A percentile compares a stretch with the other conserved stretches of the same genome.
Conservation (phyloP, 2,329 filamentous ascomycete species). For the Aspergillus udagawae region DNA sequence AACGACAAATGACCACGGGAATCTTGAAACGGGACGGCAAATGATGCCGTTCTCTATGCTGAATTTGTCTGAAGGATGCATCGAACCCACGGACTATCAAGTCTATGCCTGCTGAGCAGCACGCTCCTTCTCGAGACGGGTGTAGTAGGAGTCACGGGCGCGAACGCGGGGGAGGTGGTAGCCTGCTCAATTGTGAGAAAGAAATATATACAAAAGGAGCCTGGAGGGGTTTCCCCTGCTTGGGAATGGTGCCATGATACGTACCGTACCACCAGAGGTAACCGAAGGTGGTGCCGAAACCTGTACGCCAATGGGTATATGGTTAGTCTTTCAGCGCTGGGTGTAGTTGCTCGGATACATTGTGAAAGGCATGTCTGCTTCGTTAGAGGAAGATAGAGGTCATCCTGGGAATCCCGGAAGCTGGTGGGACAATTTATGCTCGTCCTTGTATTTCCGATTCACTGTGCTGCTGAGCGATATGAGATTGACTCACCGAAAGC, state of each 20-base stretch:
- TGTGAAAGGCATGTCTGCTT: background rate
- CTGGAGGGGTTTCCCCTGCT: background rate
- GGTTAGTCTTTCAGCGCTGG: constrained; percentile 11
- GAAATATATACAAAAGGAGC: background rate
- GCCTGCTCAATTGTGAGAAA: constrained; percentile 38
- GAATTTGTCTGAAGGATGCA: background rate
- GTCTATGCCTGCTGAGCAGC: constrained; percentile 37
- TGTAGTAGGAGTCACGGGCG: constrained; percentile 60
- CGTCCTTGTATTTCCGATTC: background rate
- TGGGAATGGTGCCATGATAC: constrained; percentile 24
- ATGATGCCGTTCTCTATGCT: constrained; percentile 4
- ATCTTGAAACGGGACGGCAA: background rate
- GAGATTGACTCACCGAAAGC: constrained; percentile 54
- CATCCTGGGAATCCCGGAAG: background rate
- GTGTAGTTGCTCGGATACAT: background rate
- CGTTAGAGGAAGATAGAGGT: background rate
- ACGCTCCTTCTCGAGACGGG: constrained; percentile 60
- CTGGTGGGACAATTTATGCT: background rate
- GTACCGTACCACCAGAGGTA: constrained; percentile 66
- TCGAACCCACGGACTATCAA: constrained; percentile 8
- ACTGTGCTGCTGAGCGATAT: background rate
- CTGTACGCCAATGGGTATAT: constrained; percentile 30
- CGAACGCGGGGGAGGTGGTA: constrained; percentile 63
- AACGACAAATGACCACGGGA: background rate
- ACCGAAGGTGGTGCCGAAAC: constrained; percentile 59